Base-by-base conservation (phyloP, 176 grass and related monocot genomes). In the Eleusine indica region DNA sequence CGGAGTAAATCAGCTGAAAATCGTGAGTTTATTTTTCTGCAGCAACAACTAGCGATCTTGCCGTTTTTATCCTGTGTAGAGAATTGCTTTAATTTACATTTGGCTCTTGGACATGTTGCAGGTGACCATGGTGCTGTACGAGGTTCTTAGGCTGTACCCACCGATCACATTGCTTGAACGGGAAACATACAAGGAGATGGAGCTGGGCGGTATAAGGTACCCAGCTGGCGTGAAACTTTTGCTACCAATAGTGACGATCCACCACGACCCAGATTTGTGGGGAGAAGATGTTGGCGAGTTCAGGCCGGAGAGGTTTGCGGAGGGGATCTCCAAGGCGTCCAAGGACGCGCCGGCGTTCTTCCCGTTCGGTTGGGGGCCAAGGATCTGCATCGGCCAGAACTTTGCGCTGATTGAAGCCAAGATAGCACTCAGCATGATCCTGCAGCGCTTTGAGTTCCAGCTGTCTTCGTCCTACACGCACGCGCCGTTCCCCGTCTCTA, bases 201-300 rank as follows among this genome's bases (percentile, higher is more conserved):
- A 82, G 58, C 28, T 93, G 5, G 88, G 85, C 62, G 60, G 71
- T 0, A 13, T 87, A 39, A 76, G 40, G 6, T 89, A 80, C 48
- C 87, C 87, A 2, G 51, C 79, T 7, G 87, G 80, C 18, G 84
- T 87, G 5, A 40, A 22, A 5, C 56, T 89, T 0, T 0, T 66
- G 9, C 13, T 92, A 80, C 60, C 3, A 8, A 30, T 64, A 22
- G 25, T 64, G 25, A 14, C 12, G 25, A 13, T 88, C 11, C 91
- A 93, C 14, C 85, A 74, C 17, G 88, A 88, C 35, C 18, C 16
- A 0, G 78, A 73, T 9, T 2, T 67, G 0, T 93, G 91, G 88
- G 91, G 91, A 39, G n/a, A 69, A 3, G 85, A 93, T n/a, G 91
- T 35, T 1, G 32, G 66, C 1, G 82, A 90, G 44, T 93, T 93